Evolutionary conservation across 169 alveolate species (phyloP).

Genomic region (Cytauxzoon felis): DNA sequence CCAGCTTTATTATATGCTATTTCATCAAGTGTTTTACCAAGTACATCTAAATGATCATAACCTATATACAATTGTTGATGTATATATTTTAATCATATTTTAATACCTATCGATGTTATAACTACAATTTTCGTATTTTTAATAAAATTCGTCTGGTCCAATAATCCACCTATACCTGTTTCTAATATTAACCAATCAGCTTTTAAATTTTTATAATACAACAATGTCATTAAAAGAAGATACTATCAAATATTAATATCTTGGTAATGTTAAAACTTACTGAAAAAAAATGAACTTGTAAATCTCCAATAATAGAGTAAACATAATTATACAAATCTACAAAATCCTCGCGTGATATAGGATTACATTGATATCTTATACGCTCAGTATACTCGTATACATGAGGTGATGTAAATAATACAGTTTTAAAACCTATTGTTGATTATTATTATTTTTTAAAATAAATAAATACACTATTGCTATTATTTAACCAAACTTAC

Average conservation of each 20-base stretch:
- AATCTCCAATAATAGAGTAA: constrained; percentile 2
- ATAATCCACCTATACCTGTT: constrained; percentile 89
- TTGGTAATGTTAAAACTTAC: constrained; percentile 59
- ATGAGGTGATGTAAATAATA: constrained; percentile 88
- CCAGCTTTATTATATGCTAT: constrained; percentile 88
- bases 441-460: no score
- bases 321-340: constrained; percentile 19
- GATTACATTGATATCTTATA: constrained; percentile 66
- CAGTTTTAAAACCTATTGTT: constrained; percentile 79
- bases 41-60: constrained; percentile 81
- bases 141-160: constrained; percentile 84
- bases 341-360: constrained; percentile 60
- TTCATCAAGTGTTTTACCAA: constrained; percentile 80
- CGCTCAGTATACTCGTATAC: constrained; percentile 81
- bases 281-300: constrained; percentile 8
- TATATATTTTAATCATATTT: no score
- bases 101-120: constrained; percentile 86
- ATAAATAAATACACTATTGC: no score
- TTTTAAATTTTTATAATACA: constrained; percentile 62
- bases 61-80: constrained; percentile 6
- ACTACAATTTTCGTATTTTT: constrained; percentile 73
- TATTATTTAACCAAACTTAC: neutral
- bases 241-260: constrained; percentile 67
- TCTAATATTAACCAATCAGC: constrained; percentile 87
- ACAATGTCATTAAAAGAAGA: constrained; percentile 56